These are phyloP conservation scores for Volvox carteri DNA, from an alignment of 163 green algal genomes.

Conservation along the genomic window DNA sequence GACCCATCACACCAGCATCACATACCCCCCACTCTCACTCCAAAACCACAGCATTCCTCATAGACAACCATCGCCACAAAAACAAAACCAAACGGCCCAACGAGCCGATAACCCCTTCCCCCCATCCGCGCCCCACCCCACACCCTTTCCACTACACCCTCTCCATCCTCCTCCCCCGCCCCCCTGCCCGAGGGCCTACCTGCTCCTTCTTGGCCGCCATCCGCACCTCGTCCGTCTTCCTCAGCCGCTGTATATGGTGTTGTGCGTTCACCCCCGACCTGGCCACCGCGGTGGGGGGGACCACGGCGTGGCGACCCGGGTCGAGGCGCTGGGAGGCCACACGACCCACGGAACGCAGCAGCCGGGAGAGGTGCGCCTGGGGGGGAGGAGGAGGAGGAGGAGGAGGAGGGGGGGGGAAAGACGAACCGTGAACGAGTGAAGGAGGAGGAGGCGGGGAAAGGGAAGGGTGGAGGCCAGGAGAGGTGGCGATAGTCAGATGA, in stretches of 20 bases:
- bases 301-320: background rate
- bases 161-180: background rate
- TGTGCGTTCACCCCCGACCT: constrained; percentile 34
- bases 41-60: too few relatives aligned
- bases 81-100: too few relatives aligned
- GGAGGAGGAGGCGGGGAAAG: background rate
- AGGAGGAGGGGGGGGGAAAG: background rate
- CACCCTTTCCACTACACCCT: too few relatives aligned
- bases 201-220: constrained; percentile 56
- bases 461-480: too few relatives aligned
- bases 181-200: background rate
- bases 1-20: background rate
- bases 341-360: constrained; percentile 31
- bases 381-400: background rate
- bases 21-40: too few relatives aligned
- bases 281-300: background rate
- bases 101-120: too few relatives aligned
- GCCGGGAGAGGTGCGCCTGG: constrained; percentile 16
- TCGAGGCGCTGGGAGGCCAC: constrained; percentile 22
- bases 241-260: constrained; percentile 47
- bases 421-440: background rate
- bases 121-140: too few relatives aligned
- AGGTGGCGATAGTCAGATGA: too few relatives aligned
- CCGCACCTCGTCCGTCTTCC: constrained; percentile 42
- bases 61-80: too few relatives aligned